Conservation (phyloP, 1,139 yeast genomes). For the Pichia sp. region DNA sequence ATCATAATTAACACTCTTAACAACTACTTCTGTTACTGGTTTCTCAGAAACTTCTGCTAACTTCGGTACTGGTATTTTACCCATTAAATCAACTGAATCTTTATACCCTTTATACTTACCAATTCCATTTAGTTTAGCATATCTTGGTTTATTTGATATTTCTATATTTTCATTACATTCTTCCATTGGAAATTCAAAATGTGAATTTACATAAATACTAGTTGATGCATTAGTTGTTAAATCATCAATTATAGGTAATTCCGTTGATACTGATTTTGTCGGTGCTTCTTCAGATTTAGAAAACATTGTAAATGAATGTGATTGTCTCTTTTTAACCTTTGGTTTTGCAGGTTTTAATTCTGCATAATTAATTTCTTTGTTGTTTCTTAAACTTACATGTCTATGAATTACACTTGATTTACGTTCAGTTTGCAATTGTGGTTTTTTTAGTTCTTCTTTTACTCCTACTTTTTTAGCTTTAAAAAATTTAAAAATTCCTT, state of each 20-base stretch:
- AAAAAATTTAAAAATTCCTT: conserved; percentile 5
- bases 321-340: conserved; percentile 2
- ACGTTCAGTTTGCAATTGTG: conserved; percentile 2
- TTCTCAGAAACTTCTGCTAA: background rate
- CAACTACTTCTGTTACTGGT: background rate
- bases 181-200: conserved; percentile 24
- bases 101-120: conserved; percentile 9
- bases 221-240: conserved; percentile 17
- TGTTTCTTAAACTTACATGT: background rate
- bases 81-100: conserved; percentile 16
- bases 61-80: background rate
- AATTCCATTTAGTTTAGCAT: conserved; percentile 8
- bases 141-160: conserved; percentile 2
- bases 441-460: background rate
- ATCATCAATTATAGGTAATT: background rate
- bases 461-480: background rate
- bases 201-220: conserved; percentile 23
- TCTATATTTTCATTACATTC: background rate
- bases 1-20: conserved; percentile 3
- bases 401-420: conserved; percentile 7
- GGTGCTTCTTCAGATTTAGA: background rate
- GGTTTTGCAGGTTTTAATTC: conserved; percentile 11
- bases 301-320: conserved; percentile 5
- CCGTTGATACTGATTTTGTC: background rate
- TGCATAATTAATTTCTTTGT: conserved; percentile 2